Base-by-base conservation (phyloP, 768 basidiomycete species). In the Lactarius hengduanensis region DNA sequence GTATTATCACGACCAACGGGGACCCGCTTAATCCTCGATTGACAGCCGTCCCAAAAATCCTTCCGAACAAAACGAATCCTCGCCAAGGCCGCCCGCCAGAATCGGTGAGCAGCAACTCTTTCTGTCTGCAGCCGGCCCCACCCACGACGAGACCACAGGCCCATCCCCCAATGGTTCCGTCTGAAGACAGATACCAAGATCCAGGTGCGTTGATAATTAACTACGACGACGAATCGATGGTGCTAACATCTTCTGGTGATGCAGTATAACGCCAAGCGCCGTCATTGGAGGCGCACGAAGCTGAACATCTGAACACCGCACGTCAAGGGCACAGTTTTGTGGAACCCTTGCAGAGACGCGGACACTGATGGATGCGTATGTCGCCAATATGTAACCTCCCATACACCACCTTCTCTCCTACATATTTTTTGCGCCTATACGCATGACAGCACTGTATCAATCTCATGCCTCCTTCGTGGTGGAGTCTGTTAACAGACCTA, bases 271-370 rank as follows among this genome's bases (percentile, higher is more conserved):
- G 89, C 91, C 71, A 98, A 98, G 84, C 86, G 96, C 73, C 91
- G 96, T 78, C 96, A 99, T 85, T 99, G 96, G 96, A 86, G 96
- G 77, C 90, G 96, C 80, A 98, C 96, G 70, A 98, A 98, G 85
- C 87, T 98, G 82, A 96, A 96, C 85, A 89, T 97, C 79, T 96
- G 88, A 83, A 66, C 70, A 10, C 41, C 13, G 41, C 63, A 11
- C n/a, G 22, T 53, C 50, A 15, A 26, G 26, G 15, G 4, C 50
- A 53, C 9, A 7, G 47, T n/a, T 10, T 10, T 45, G 43, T 50
- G 26, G 50, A 15, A 15, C 26, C 26, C n/a, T 53, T 26, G 50
- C 15, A 53, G 47, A 26, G n/a, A 50, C 22, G 11, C 22, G 15
- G 22, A 26, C 22, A 50, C 22, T 5, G 47, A 11, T 22, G n/a